These are phyloP conservation scores for Backusella australiensis DNA, from an alignment of 192 early-diverging fungal genomes.

Conservation along the genomic window DNA sequence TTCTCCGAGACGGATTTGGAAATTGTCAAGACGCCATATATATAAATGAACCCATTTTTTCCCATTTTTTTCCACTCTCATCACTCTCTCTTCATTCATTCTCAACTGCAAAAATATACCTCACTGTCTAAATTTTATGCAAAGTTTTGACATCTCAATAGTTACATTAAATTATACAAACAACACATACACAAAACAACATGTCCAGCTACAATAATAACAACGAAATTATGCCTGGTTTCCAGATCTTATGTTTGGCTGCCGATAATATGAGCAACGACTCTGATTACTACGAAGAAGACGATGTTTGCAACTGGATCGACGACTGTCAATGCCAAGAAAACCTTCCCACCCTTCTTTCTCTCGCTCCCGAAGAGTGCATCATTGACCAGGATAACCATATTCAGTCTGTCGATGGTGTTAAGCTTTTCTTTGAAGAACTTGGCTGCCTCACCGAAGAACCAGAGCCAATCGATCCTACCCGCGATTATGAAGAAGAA, in stretches of 20 bases:
- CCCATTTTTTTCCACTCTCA: neutral
- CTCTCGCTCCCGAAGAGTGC: conserved; percentile 28
- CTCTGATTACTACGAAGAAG: conserved; percentile 1
- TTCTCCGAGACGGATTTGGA: neutral
- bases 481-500: conserved; percentile 31
- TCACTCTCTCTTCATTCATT: neutral
- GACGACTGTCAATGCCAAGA: conserved; percentile 23
- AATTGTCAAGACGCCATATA: neutral
- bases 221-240: neutral
- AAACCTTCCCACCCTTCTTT: conserved; percentile 22
- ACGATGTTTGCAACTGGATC: conserved; percentile 5
- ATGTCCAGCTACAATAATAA: neutral
- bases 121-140: neutral
- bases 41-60: neutral
- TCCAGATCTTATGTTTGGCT: conserved; percentile 1
- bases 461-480: conserved; percentile 34
- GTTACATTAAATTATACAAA: neutral
- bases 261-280: neutral
- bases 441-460: conserved; percentile 28
- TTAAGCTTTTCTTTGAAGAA: conserved; percentile 30
- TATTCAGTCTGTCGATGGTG: neutral
- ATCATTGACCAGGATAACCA: conserved; percentile 19
- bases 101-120: neutral
- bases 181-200: neutral
- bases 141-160: neutral